These are phyloP conservation scores for Zoysia matrella DNA, from an alignment of 202 grass and related monocot genomes.

Conservation along the genomic window DNA sequence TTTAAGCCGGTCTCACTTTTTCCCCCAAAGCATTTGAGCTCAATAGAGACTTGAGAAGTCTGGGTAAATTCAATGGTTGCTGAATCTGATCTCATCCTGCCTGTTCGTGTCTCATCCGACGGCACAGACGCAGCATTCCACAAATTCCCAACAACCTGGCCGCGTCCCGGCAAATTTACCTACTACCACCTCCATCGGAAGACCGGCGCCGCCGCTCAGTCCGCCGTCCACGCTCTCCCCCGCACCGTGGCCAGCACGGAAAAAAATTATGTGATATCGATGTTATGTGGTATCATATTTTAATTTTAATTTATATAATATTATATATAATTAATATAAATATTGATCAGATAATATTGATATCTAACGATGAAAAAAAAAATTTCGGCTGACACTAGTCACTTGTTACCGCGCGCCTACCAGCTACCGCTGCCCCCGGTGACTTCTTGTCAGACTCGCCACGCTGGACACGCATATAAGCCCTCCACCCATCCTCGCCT, in stretches of 20 bases:
- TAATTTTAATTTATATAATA: too few species aligned
- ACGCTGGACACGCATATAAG: constrained; percentile 56
- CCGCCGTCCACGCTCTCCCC: not conserved
- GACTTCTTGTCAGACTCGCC: not conserved
- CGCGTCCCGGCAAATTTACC: constrained; percentile 50
- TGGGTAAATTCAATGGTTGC: not conserved
- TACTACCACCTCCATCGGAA: constrained; percentile 15
- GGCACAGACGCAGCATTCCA: not conserved
- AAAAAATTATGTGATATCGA: too few species aligned
- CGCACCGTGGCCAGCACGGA: too few species aligned
- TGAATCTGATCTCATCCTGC: not conserved
- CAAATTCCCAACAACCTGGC: constrained; percentile 5
- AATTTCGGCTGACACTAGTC: constrained; percentile 1
- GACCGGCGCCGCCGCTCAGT: constrained; percentile 27
- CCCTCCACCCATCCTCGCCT: constrained; percentile 16
- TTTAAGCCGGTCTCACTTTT: too few species aligned
- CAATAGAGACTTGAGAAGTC: not conserved
- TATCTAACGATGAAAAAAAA: too few species aligned
- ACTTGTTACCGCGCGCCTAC: constrained; percentile 46
- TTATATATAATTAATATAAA: too few species aligned
- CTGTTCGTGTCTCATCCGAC: not conserved
- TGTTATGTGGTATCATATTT: too few species aligned
- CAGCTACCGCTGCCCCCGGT: not conserved
- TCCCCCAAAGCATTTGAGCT: too few species aligned
- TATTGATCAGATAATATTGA: too few species aligned